Evolutionary conservation across 306 rosid species (phyloP).

Genomic region (Fragaria vesca): DNA sequence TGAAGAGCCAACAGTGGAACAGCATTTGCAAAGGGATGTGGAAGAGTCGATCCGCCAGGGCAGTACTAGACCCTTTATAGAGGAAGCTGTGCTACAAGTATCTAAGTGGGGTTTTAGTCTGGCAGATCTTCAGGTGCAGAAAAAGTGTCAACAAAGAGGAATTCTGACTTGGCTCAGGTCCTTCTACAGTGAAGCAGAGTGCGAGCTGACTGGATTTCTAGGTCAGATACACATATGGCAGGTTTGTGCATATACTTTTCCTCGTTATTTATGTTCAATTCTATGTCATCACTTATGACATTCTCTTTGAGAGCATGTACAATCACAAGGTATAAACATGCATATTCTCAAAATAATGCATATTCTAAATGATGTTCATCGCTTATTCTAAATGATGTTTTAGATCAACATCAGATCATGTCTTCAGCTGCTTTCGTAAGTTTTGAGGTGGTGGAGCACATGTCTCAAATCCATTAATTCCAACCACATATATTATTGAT

Average conservation of each 20-base stretch:
- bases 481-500: background rate
- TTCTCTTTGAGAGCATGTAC: background rate
- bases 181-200: slow-evolving; percentile 70
- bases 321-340: background rate
- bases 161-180: slow-evolving; percentile 85
- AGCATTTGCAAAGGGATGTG: slow-evolving; percentile 68
- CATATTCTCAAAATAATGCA: background rate
- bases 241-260: slow-evolving; percentile 46
- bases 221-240: slow-evolving; percentile 93
- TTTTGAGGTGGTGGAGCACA: background rate
- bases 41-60: slow-evolving; percentile 94
- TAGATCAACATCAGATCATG: background rate
- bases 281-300: background rate
- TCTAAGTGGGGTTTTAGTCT: slow-evolving; percentile 83
- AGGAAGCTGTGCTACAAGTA: slow-evolving; percentile 82
- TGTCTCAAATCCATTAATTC: background rate
- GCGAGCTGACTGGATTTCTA: slow-evolving; percentile 75
- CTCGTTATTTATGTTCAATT: background rate
- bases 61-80: slow-evolving; percentile 59
- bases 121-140: slow-evolving; percentile 70
- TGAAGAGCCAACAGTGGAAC: slow-evolving; percentile 62
- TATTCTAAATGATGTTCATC: background rate
- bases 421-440: background rate
- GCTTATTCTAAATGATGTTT: background rate
- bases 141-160: slow-evolving; percentile 64